phyloP scores from a whole-genome alignment of 495 filamentous ascomycete genomes.

The Aspergillus nidulans region DNA sequence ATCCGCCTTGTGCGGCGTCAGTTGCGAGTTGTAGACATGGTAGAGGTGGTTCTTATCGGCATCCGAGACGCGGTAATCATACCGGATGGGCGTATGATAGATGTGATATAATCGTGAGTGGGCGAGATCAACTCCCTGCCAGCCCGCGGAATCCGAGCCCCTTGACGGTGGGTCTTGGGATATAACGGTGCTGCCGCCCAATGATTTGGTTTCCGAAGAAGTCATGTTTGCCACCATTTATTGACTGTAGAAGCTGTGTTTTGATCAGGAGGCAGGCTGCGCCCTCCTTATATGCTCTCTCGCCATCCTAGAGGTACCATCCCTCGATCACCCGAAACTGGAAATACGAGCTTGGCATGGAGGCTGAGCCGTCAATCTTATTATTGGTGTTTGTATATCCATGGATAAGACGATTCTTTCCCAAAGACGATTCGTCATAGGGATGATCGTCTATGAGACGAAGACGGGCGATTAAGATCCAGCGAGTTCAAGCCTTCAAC shows the following conservation, averaged over 20 bases:
- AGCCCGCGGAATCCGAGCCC: background rate
- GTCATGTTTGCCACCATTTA: conserved; percentile 1
- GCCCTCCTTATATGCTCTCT: conserved; percentile 3
- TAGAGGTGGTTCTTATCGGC: conserved; percentile 19
- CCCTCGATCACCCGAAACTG: background rate
- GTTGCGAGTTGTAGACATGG: conserved; percentile 27
- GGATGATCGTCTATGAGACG: too few relatives aligned
- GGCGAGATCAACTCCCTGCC: background rate
- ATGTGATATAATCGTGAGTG: conserved; percentile 16
- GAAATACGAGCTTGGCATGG: background rate
- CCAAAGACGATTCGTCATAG: too few relatives aligned
- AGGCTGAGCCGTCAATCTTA: conserved; percentile 3
- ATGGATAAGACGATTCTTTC: too few relatives aligned
- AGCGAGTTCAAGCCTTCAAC: too few relatives aligned
- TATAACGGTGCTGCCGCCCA: background rate
- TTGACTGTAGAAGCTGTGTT: background rate
- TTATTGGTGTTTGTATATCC: background rate
- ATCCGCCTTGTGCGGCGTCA: conserved; percentile 29
- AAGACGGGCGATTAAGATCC: too few relatives aligned
- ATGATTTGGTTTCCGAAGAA: background rate
- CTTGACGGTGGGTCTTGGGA: background rate
- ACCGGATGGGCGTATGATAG: conserved; percentile 23
- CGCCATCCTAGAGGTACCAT: background rate
- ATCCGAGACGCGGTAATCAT: conserved; percentile 26
- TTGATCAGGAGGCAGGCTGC: background rate